Conservation (phyloP, 371 early-diverging fungal genomes). For the Rozella allomycis region DNA sequence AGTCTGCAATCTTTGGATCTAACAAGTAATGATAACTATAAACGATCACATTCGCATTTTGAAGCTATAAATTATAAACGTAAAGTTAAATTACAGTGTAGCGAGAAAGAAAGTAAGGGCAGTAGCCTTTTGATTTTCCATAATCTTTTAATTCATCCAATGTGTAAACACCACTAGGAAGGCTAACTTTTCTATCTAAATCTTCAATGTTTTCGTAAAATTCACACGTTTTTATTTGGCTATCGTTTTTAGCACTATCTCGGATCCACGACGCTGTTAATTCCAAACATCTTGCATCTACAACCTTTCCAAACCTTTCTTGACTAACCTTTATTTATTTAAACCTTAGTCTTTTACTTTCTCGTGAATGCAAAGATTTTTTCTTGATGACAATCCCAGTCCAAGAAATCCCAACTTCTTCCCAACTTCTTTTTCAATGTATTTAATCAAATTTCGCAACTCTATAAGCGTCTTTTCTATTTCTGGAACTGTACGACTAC, state of each 20-base stretch:
- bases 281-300: constrained; percentile 75
- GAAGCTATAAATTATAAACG: constrained; percentile 34
- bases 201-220: constrained; percentile 31
- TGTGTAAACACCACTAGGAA: constrained; percentile 85
- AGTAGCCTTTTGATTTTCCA: constrained; percentile 46
- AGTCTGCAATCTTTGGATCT: constrained; percentile 95
- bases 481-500: constrained; percentile 91
- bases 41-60: constrained; percentile 89
- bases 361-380: constrained; percentile 88
- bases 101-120: constrained; percentile 90
- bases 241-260: constrained; percentile 30
- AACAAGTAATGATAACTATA: constrained; percentile 98
- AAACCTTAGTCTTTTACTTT: constrained; percentile 15
- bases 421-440: constrained; percentile 26
- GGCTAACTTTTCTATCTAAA: constrained; percentile 37
- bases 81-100: constrained; percentile 40
- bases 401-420: constrained; percentile 68
- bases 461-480: constrained; percentile 97
- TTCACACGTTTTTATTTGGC: constrained; percentile 1
- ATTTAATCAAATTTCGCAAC: constrained; percentile 73
- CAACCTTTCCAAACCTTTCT: constrained; percentile 60
- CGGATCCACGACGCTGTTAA: constrained; percentile 89
- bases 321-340: constrained; percentile 29
- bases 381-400: constrained; percentile 81
- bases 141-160: constrained; percentile 73